These are phyloP conservation scores for Colletotrichum sp. DNA, from an alignment of 2,329 filamentous ascomycete species.

Conservation along the genomic window DNA sequence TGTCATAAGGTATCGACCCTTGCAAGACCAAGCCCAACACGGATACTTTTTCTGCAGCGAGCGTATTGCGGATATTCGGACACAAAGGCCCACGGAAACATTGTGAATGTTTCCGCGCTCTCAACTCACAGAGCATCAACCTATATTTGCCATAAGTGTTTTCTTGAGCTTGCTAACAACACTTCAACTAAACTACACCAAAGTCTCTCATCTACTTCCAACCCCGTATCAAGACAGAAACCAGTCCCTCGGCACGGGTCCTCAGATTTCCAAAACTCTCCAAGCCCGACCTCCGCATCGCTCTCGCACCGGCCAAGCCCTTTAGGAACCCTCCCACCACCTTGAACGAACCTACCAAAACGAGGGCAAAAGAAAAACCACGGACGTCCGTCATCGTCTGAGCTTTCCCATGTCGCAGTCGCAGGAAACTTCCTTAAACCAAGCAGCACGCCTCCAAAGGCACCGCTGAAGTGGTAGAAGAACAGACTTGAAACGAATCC, in stretches of 20 bases:
- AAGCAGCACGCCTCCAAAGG: background rate
- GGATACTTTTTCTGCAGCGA: background rate
- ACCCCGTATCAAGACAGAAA: too few species aligned
- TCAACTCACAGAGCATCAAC: background rate
- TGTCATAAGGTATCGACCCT: background rate
- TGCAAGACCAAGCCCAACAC: background rate
- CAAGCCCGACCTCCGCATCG: background rate
- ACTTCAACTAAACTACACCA: too few species aligned
- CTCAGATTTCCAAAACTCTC: background rate
- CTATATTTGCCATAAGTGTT: rapidly evolving
- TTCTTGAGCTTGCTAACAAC: rapidly evolving
- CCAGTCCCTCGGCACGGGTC: background rate
- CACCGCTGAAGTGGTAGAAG: background rate
- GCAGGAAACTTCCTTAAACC: background rate
- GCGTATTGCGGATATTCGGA: background rate
- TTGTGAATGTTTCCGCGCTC: background rate
- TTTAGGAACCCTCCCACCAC: background rate
- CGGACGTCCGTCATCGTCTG: conserved; percentile 6
- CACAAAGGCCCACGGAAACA: background rate
- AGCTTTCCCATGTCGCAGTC: background rate
- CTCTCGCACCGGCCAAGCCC: background rate
- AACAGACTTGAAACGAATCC: background rate
- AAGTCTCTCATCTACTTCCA: too few species aligned
- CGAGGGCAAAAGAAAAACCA: background rate
- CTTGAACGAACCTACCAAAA: background rate